Evolutionary conservation across 2,329 filamentous ascomycete species (phyloP), one percentile per base, ranked within the genome.

Genomic region (Chrysoporthe deuterocubensis): DNA sequence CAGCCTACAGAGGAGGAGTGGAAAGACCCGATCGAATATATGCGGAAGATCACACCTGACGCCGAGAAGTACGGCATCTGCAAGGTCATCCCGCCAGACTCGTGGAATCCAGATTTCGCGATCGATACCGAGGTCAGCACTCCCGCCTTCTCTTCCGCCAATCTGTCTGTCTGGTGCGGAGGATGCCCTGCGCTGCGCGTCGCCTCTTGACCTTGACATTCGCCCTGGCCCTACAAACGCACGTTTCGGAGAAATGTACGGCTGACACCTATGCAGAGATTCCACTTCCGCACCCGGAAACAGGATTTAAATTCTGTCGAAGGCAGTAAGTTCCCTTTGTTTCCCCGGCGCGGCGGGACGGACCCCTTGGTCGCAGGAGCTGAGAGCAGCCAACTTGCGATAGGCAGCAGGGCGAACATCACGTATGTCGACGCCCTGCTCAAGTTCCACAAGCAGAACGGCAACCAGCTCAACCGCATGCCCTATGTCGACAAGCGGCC

Each of bases 401-500:
- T 65, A 96, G 93, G 94, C 76, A 97, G 95, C 71, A 92, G 96
- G 77, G 94, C 95, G 72, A 98, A 98, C 78, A 86, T 97, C 70
- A 96, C 94, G 72, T 99, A 99, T 78, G 88, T 98, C 71, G 96
- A 99, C 78, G 94, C 96, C 73, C 87, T 99, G 37, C 89, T 91
- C 74, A 98, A 97, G 80, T 99, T 96, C 78, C 96, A 99, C 84
- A 97, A 96, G 75, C 95, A 98, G 77, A 92, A 97, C 78, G 96
- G 96, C 65, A 96, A 91, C 71, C 97, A 96, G 74, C 87, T 98
- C 66, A 97, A 96, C 75, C 92, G 96, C 61, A 91, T 97, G 71
- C 96, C 96, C 0, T 97, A 94, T 76, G 96, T 99, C 69, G 96
- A 99, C 81, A 99, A 99, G 81, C 94, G 97, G 68, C 96, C 96